These are phyloP conservation scores for Phytophthora palmivora DNA, from an alignment of 352 stramenopile species.

Conservation along the genomic window DNA sequence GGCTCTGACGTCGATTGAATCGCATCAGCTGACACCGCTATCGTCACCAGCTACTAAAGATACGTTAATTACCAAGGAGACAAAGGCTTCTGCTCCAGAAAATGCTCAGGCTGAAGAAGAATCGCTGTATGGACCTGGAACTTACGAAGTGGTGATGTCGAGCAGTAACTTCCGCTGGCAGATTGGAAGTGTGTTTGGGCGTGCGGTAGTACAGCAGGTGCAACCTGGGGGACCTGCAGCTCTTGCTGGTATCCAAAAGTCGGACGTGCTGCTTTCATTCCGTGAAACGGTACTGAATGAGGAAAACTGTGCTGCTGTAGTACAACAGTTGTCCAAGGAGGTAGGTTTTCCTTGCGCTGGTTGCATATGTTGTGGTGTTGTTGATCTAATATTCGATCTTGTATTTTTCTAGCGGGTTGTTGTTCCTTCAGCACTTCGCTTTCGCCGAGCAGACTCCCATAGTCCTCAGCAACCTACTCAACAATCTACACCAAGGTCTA, in stretches of 20 bases:
- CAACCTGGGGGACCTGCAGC: slow-evolving; percentile 68
- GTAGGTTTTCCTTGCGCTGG: slow-evolving; percentile 35
- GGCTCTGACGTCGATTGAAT: slow-evolving; percentile 53
- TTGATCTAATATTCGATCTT: neutral
- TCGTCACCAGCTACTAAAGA: slow-evolving; percentile 37
- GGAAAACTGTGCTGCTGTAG: slow-evolving; percentile 76
- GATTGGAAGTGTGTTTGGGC: slow-evolving; percentile 86
- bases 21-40: slow-evolving; percentile 65
- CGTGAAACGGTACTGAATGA: slow-evolving; percentile 76
- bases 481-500: slow-evolving; percentile 15
- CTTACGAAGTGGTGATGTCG: slow-evolving; percentile 85
- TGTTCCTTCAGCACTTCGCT: slow-evolving; percentile 73
- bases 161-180: slow-evolving; percentile 83
- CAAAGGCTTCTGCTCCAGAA: slow-evolving; percentile 5
- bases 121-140: slow-evolving; percentile 62
- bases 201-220: slow-evolving; percentile 83
- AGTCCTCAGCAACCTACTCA: slow-evolving; percentile 15
- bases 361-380: neutral
- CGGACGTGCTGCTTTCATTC: slow-evolving; percentile 84
- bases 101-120: slow-evolving; percentile 40
- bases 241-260: slow-evolving; percentile 81
- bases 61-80: slow-evolving; percentile 11
- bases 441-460: slow-evolving; percentile 69
- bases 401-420: slow-evolving; percentile 48
- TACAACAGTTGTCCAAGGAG: slow-evolving; percentile 82